Evolutionary conservation across 345 rosid species (phyloP).

Genomic region (Zanthoxylum bungeanum): DNA sequence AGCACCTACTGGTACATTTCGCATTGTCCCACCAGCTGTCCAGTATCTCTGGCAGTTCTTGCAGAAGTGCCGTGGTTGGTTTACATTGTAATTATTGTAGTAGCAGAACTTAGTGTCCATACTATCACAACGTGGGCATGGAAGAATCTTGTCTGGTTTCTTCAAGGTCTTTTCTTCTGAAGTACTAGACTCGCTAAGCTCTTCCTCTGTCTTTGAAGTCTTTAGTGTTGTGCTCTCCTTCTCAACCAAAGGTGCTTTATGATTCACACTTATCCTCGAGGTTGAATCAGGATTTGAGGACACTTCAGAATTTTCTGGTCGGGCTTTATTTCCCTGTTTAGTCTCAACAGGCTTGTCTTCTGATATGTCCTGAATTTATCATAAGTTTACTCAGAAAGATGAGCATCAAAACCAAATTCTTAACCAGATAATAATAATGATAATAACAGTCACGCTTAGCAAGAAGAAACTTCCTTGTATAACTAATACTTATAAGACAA

Average conservation of each 20-base stretch:
- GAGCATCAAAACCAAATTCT: not conserved
- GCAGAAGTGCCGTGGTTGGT: conserved; percentile 93
- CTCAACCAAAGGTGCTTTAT: conserved; percentile 27
- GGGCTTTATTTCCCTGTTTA: conserved; percentile 23
- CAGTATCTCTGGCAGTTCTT: conserved; percentile 96
- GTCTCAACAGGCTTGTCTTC: conserved; percentile 34
- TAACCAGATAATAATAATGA: not conserved
- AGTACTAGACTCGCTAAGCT: conserved; percentile 39
- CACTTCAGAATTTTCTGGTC: conserved; percentile 27
- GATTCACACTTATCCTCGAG: conserved; percentile 34
- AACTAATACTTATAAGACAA: not conserved
- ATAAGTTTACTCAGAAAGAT: not conserved
- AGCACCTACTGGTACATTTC: conserved; percentile 94
- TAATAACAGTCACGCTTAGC: not conserved
- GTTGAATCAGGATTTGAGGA: conserved; percentile 31
- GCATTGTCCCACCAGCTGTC: conserved; percentile 98
- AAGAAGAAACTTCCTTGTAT: not conserved
- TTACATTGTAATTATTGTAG: conserved; percentile 89
- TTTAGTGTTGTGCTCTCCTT: conserved; percentile 27
- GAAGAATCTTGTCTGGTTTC: conserved; percentile 83
- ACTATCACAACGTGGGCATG: conserved; percentile 92
- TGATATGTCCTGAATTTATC: conserved; percentile 35
- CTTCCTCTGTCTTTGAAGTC: conserved; percentile 46
- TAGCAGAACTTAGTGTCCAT: conserved; percentile 96
- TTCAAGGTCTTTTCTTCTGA: conserved; percentile 60